Conservation (phyloP, 257 asterid species). For the Jacaranda mimosifolia region DNA sequence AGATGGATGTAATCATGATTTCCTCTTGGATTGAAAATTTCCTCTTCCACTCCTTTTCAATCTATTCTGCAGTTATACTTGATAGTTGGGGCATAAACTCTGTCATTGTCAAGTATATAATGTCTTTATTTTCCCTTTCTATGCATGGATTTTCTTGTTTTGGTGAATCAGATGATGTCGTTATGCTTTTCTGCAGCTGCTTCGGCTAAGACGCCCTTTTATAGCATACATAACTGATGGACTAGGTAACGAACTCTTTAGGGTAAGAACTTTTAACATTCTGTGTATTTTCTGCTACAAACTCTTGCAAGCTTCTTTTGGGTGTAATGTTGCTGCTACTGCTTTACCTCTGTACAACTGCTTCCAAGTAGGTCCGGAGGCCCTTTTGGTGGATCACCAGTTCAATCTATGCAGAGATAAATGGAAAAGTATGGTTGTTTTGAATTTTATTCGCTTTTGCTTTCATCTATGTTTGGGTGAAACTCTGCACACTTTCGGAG, state of each 20-base stretch:
- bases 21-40: background rate
- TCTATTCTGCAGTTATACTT: conserved; percentile 16
- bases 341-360: conserved; percentile 35
- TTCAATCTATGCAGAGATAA: conserved; percentile 91
- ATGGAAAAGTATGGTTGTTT: conserved; percentile 71
- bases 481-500: conserved; percentile 9
- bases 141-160: conserved; percentile 21
- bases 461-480: conserved; percentile 14
- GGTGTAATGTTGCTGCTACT: conserved; percentile 29
- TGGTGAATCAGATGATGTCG: conserved; percentile 25
- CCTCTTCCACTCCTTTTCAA: background rate
- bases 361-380: conserved; percentile 73
- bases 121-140: conserved; percentile 12
- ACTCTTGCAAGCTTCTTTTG: conserved; percentile 28
- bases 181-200: conserved; percentile 64
- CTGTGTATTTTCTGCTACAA: conserved; percentile 16
- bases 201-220: conserved; percentile 91
- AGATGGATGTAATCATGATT: conserved; percentile 3
- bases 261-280: conserved; percentile 55
- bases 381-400: conserved; percentile 99
- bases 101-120: conserved; percentile 29
- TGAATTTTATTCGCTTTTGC: background rate
- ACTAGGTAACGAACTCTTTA: conserved; percentile 80
- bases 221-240: conserved; percentile 82
- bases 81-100: conserved; percentile 9